Evolutionary conservation across 2,329 filamentous ascomycete genomes (phyloP).

Genomic region (Conoideocrella luteorostrata): DNA sequence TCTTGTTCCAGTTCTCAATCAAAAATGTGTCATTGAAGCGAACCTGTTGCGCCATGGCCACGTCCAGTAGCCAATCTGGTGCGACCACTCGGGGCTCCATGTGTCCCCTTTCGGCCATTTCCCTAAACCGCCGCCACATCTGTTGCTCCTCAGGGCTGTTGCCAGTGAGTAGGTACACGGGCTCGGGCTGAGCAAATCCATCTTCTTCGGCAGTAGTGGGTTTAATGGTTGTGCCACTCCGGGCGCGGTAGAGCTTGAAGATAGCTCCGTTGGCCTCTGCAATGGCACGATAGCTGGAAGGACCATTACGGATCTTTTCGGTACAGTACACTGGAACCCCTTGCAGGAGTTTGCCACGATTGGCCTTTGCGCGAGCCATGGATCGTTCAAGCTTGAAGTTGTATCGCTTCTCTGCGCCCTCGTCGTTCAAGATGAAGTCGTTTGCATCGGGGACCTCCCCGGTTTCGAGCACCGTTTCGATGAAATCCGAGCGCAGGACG

Average conservation of each 20-base stretch:
- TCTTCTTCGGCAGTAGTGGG: conserved; percentile 60
- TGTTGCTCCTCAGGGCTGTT: conserved; percentile 58
- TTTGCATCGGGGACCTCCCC: conserved; percentile 58
- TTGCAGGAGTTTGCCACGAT: conserved; percentile 68
- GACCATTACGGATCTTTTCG: conserved; percentile 69
- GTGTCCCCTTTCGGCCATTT: conserved; percentile 70
- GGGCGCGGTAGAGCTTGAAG: conserved; percentile 70
- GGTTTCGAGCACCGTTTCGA: conserved; percentile 68
- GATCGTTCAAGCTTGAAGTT: conserved; percentile 63
- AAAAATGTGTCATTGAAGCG: conserved; percentile 60
- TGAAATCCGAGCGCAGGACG: conserved; percentile 70
- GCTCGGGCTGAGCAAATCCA: conserved; percentile 55
- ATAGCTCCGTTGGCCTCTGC: conserved; percentile 82
- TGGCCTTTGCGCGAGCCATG: conserved; percentile 63
- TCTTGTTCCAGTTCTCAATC: conserved; percentile 36
- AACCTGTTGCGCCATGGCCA: conserved; percentile 82
- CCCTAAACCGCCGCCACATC: conserved; percentile 73
- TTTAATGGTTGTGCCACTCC: conserved; percentile 61
- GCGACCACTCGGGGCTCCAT: conserved; percentile 76
- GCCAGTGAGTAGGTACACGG: conserved; percentile 78
- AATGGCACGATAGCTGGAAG: conserved; percentile 79
- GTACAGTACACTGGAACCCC: conserved; percentile 81
- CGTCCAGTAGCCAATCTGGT: conserved; percentile 83
- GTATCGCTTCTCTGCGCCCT: conserved; percentile 64
- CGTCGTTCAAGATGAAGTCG: conserved; percentile 64